Conservation (phyloP, 108 stramenopile species). For the Conticribra weissflogii region DNA sequence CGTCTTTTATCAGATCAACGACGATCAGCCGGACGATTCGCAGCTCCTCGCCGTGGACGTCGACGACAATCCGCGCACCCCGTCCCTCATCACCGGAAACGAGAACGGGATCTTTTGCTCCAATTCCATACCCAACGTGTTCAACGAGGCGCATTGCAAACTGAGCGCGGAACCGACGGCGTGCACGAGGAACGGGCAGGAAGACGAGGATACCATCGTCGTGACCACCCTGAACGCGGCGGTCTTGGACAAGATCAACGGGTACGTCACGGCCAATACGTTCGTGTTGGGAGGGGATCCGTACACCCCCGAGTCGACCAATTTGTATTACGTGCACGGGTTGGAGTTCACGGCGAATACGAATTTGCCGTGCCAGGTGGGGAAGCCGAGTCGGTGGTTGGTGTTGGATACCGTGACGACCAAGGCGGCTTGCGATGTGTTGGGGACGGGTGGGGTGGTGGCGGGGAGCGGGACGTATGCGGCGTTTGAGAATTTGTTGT, state of each 20-base stretch:
- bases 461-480: neutral
- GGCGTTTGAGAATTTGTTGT: slow-evolving; percentile 15
- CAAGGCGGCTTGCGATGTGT: slow-evolving; percentile 3
- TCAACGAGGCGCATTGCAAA: slow-evolving; percentile 20
- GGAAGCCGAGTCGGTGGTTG: slow-evolving; percentile 13
- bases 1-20: slow-evolving; percentile 17
- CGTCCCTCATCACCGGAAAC: neutral
- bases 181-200: slow-evolving; percentile 5
- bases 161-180: slow-evolving; percentile 19
- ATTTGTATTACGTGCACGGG: slow-evolving; percentile 1
- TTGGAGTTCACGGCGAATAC: slow-evolving; percentile 9
- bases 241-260: slow-evolving; percentile 8
- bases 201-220: slow-evolving; percentile 26
- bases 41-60: slow-evolving; percentile 5
- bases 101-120: slow-evolving; percentile 31
- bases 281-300: slow-evolving; percentile 4
- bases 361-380: slow-evolving; percentile 3
- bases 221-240: slow-evolving; percentile 5
- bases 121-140: slow-evolving; percentile 20
- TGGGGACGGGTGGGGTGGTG: neutral
- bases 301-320: neutral
- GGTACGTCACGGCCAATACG: neutral
- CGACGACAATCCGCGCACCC: slow-evolving; percentile 27
- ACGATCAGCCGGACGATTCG: neutral
- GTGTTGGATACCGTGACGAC: slow-evolving; percentile 1